Conservation (phyloP, 73 alveolate species). For the Paramecium caudatum region DNA sequence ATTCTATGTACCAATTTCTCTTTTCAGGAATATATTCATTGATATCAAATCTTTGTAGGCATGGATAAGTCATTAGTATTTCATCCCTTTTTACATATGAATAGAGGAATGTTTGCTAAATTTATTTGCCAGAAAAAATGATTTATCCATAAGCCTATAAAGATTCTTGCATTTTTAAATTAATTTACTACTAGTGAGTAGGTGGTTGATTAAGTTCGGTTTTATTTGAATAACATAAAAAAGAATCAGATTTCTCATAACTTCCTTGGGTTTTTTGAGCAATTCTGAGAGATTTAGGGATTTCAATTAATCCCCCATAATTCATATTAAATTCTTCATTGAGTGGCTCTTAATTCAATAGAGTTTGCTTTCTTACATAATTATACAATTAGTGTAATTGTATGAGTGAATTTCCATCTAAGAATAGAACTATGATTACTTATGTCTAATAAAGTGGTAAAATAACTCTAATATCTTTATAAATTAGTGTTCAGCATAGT, state of each 20-base stretch:
- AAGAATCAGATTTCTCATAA: background rate
- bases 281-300: background rate
- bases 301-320: background rate
- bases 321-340: background rate
- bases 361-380: background rate
- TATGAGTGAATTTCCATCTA: conserved; percentile 15
- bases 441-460: background rate
- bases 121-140: background rate
- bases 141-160: background rate
- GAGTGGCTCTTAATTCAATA: background rate
- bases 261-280: no score
- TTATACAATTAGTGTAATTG: background rate
- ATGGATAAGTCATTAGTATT: conserved; percentile 12
- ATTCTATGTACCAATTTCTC: conserved; percentile 1
- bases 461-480: background rate
- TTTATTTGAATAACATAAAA: background rate
- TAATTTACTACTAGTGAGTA: background rate
- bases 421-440: background rate
- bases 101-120: conserved; percentile 1
- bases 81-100: background rate
- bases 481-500: background rate
- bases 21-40: background rate
- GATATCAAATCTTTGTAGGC: background rate
- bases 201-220: background rate
- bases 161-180: background rate